Evolutionary conservation across 148 eudicot species (phyloP), one percentile per base, ranked within the genome.

Genomic region (Polygonum maritimum): DNA sequence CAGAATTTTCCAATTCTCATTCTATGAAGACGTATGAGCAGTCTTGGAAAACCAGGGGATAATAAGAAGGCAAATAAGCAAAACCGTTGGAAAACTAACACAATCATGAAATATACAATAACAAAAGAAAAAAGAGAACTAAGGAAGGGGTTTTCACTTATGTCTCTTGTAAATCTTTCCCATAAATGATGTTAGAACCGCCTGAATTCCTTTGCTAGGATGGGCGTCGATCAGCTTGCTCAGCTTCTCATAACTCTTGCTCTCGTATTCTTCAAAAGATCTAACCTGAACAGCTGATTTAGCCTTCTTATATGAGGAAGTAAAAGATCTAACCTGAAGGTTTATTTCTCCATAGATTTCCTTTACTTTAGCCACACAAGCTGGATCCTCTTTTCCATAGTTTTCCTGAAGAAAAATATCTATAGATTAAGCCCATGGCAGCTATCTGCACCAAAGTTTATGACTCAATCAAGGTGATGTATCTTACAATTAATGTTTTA

Each of bases 131-230:
- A 8, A 16, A 35, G 15, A 51, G 13, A n/a, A 33, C 36, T 19
- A 36, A 52, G 13, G 18, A 31, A 11, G 54, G 1, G 69, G 31
- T 26, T 26, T 69, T 80, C 69, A 95, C 82, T 95, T 95, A 81
- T 86, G 90, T 81, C 97, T 88, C 92, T 88, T 90, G 83, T 95
- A 88, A 55, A 95, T 92, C 85, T 95, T 95, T 18, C 82, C 96
- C 88, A 95, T 81, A 82, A 95, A 92, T n/a, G 91, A 90, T 79
- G 87, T 89, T 26, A 95, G 69, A 77, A 95, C 92, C 9, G 87
- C 94, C 67, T 95, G 97, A 77, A 95, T 89, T 71, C 94, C 87
- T 82, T 85, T 81, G 83, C 85, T 92, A 2, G 94, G 92, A 77
- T 90, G 97, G 78, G 89, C 87, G 80, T 87, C 97, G 57, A 95